Base-by-base conservation (phyloP, 768 basidiomycete species). In the Collybia sp. region DNA sequence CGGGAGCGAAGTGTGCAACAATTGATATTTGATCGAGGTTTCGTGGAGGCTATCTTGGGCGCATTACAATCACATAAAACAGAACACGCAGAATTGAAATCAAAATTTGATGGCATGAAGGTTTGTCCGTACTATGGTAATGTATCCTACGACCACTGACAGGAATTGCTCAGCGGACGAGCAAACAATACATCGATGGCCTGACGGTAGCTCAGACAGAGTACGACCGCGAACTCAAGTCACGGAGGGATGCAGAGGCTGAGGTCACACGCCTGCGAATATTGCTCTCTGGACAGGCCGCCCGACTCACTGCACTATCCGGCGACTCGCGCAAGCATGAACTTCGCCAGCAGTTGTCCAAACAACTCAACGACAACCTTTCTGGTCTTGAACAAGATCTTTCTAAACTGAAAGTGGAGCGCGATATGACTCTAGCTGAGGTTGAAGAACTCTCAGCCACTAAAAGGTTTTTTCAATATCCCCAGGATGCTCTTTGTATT, bases 361-460 rank as follows among this genome's bases (percentile, higher is more conserved):
- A 85, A 51, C 89, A 97, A 57, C 70, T 96, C 19, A 75, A 77
- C 47, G 80, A 82, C 49, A 89, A 76, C 53, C 70, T 99, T 35
- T 77, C 80, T 41, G 82, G 76, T 5, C 74, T 98, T 42, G 93
- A 94, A 67, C 80, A 80, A 39, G 87, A 95, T 58, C 70, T 98
- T 6, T 91, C 92, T 6, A 86, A 85, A 54, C 70, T 99, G 44
- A 86, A 82, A 58, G 90, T 83, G 0, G 90, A 99, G 62, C 76
- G 95, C 25, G 96, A 98, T 56, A 79, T 98, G 69, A 79, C 90
- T 10, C 66, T 97, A 47, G 93, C 93, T 0, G 95, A 99, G 63
- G 81, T 98, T 32, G 93, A 95, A 58, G 93, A 97, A 66, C 72
- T 99, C 30, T 78, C 82, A 15, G 79, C 77, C 15, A 77, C 77